phyloP scores from a whole-genome alignment of 306 rosid species.

The Argentina anserina region DNA sequence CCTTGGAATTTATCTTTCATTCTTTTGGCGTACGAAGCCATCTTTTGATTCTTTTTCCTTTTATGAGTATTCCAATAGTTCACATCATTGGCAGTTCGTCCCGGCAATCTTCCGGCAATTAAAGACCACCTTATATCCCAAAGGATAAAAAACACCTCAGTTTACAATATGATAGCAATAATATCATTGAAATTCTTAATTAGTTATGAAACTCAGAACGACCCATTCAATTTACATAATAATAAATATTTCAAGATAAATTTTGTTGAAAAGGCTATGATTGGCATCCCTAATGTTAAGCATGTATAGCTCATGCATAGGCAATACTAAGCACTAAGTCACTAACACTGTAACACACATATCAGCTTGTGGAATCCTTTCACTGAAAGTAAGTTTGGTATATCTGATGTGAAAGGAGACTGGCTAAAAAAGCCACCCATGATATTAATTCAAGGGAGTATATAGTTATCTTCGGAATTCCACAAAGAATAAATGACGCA shows the following conservation, averaged over 20 bases:
- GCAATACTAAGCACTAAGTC: background rate
- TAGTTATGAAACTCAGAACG: background rate
- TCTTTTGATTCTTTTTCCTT: background rate
- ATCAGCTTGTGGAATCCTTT: background rate
- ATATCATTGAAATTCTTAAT: background rate
- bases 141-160: background rate
- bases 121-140: slow-evolving; percentile 1
- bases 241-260: background rate
- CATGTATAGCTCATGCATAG: background rate
- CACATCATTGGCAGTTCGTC: slow-evolving; percentile 15
- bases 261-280: background rate
- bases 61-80: background rate
- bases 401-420: background rate
- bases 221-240: background rate
- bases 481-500: background rate
- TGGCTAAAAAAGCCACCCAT: background rate
- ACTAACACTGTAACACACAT: too few species aligned
- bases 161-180: too few species aligned
- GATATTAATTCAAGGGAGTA: background rate
- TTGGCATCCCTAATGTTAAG: background rate
- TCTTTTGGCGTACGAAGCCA: background rate
- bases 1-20: background rate
- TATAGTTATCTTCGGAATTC: background rate
- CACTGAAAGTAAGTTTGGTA: background rate
- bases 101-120: slow-evolving; percentile 10